These are phyloP conservation scores for Friedmanniomyces simplex DNA, from an alignment of 495 filamentous ascomycete genomes.

Conservation along the genomic window DNA sequence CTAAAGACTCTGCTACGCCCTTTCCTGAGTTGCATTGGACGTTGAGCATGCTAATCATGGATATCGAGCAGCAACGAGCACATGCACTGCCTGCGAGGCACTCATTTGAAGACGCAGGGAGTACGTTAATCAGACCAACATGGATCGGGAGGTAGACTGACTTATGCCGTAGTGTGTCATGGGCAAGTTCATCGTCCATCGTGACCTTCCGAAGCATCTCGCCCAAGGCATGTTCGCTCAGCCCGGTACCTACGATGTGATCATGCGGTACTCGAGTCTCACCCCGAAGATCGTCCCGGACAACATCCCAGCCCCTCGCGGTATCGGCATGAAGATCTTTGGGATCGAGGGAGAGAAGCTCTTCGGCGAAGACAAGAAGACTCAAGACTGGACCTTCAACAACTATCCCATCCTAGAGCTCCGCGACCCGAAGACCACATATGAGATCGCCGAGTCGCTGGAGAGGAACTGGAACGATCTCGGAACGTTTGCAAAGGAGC, in stretches of 20 bases:
- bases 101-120: slow-evolving; percentile 38
- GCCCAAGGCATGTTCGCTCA: slow-evolving; percentile 38
- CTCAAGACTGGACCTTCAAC: slow-evolving; percentile 42
- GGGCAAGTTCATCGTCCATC: slow-evolving; percentile 34
- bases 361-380: slow-evolving; percentile 33
- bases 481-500: slow-evolving; percentile 32
- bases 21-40: background rate
- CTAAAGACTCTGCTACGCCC: background rate
- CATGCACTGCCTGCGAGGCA: slow-evolving; percentile 35
- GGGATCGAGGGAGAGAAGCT: slow-evolving; percentile 37
- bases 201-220: slow-evolving; percentile 34
- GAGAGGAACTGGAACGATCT: slow-evolving; percentile 35
- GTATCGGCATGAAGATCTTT: slow-evolving; percentile 42
- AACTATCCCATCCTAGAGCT: slow-evolving; percentile 40
- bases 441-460: slow-evolving; percentile 38
- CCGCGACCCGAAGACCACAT: slow-evolving; percentile 36
- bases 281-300: slow-evolving; percentile 24
- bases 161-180: slow-evolving; percentile 26
- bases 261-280: slow-evolving; percentile 19
- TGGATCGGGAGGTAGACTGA: background rate
- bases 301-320: slow-evolving; percentile 37
- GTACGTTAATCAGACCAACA: slow-evolving; percentile 9
- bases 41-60: background rate
- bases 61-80: slow-evolving; percentile 27
- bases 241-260: slow-evolving; percentile 23